Evolutionary conservation across 352 stramenopile genomes (phyloP), one percentile per base, ranked within the genome.

Genomic region (Phytopythium boreale): DNA sequence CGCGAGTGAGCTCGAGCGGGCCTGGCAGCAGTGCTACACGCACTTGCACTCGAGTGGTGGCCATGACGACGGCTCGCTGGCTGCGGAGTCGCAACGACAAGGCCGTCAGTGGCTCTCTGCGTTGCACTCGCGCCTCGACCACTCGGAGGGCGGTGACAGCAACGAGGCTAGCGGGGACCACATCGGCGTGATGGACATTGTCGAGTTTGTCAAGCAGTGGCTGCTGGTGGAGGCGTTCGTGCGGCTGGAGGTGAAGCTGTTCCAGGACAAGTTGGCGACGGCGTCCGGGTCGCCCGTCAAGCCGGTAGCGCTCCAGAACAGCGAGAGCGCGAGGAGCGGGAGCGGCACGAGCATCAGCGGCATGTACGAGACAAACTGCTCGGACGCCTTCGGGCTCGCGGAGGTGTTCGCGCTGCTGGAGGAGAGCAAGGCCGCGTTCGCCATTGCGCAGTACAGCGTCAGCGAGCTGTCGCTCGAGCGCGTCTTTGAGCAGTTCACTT

Each of bases 401-500:
- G 74, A 90, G 14, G 68, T 87, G 10, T 98, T 98, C 59, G 72
- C 59, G 1, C 56, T 84, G 46, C 67, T 98, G 60, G 92, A 98
- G 64, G 57, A 58, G 10, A 71, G 79, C 60, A 97, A 97, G 75
- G 31, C 61, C 7, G 61, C 56, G 26, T 89, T 96, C 56, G 51
- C 70, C 15, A 90, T 98, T 53, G 71, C 84, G 56, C 88, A 96
- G 57, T 98, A 98, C 73, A 96, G 77, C 63, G 77, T 98, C 37
- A 96, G 85, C 46, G 92, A 98, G 64, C 74, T 96, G 43, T 96
- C 92, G 1, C 79, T 98, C 2, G 94, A 98, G 72, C 86, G 90
- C 24, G 89, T 98, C 19, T 98, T 98, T 69, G 95, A 97, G 71
- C 79, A 96, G 63, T 97, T 98, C 61, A 93, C 90, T 49, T 88